Evolutionary conservation across 176 grass and related monocot species (phyloP).

Genomic region (Hyparrhenia diplandra): DNA sequence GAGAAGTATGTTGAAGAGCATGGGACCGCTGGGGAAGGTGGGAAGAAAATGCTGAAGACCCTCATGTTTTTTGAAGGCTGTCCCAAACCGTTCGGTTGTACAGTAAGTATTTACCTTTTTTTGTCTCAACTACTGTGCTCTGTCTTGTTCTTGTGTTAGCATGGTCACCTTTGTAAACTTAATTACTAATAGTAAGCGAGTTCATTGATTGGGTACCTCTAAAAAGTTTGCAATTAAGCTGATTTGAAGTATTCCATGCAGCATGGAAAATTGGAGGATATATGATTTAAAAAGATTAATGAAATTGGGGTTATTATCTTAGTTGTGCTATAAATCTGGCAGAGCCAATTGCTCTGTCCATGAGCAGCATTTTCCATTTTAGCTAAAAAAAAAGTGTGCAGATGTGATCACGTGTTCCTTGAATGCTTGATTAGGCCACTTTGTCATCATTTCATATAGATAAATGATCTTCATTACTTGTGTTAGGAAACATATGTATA

Average conservation of each 20-base stretch:
- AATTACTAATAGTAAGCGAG: neutral
- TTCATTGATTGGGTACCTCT: neutral
- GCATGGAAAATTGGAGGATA: neutral
- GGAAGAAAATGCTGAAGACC: slow-evolving; percentile 82
- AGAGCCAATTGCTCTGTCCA: neutral
- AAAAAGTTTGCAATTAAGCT: neutral
- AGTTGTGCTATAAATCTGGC: neutral
- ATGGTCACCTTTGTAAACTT: neutral
- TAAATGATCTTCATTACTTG: neutral
- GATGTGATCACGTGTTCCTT: neutral
- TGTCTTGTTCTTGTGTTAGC: neutral
- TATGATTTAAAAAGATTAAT: neutral
- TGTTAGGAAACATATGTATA: neutral
- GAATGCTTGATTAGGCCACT: neutral
- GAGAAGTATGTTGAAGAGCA: slow-evolving; percentile 91
- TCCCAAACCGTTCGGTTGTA: slow-evolving; percentile 92
- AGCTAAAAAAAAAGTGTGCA: neutral
- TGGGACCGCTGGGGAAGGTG: slow-evolving; percentile 71
- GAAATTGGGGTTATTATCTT: neutral
- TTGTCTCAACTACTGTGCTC: neutral
- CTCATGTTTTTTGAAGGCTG: slow-evolving; percentile 99
- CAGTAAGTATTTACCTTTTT: slow-evolving; percentile 65
- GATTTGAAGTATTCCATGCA: neutral
- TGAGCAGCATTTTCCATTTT: neutral
- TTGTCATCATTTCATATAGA: neutral